Evolutionary conservation across 2,329 filamentous ascomycete species (phyloP).

Genomic region (Colletotrichum chlorophyti): DNA sequence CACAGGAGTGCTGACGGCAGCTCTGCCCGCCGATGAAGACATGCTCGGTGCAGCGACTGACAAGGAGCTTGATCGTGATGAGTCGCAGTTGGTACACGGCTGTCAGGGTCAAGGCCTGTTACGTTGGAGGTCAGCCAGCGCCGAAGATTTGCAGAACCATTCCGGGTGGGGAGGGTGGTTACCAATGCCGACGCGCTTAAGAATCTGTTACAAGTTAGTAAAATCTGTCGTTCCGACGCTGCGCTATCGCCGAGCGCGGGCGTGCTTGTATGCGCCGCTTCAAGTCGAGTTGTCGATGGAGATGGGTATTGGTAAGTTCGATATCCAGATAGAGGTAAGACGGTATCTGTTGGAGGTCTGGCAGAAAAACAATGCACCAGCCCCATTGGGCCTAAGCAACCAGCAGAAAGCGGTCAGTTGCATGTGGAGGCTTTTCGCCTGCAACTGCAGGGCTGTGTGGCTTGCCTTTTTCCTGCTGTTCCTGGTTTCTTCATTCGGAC

Average conservation of each 20-base stretch:
- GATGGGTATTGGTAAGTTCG: slow-evolving; percentile 3
- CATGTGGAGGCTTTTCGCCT: slow-evolving; percentile 4
- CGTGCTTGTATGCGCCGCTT: slow-evolving; percentile 28
- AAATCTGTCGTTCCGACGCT: slow-evolving; percentile 19
- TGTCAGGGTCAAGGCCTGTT: slow-evolving; percentile 25
- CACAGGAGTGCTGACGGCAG: slow-evolving; percentile 44
- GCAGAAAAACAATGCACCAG: slow-evolving; percentile 29
- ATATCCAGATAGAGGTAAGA: too few species aligned
- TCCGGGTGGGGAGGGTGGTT: background rate
- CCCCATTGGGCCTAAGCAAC: slow-evolving; percentile 25
- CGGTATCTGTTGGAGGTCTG: slow-evolving; percentile 7
- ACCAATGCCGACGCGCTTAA: slow-evolving; percentile 1
- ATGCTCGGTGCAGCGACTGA: slow-evolving; percentile 32
- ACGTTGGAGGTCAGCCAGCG: slow-evolving; percentile 1
- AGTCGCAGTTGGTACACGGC: slow-evolving; percentile 2
- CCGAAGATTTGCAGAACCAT: background rate
- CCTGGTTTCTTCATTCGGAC: too few species aligned
- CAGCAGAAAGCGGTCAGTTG: slow-evolving; percentile 22
- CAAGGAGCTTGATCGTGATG: background rate
- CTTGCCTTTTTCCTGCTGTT: slow-evolving; percentile 6
- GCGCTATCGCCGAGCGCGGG: slow-evolving; percentile 25
- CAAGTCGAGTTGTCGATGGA: slow-evolving; percentile 21
- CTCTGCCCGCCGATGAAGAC: slow-evolving; percentile 35
- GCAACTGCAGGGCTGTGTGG: slow-evolving; percentile 4
- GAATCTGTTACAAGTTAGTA: slow-evolving; percentile 35